These are phyloP conservation scores for Sugiyamaella novakii DNA, from an alignment of 1,139 yeast species.

Conservation along the genomic window DNA sequence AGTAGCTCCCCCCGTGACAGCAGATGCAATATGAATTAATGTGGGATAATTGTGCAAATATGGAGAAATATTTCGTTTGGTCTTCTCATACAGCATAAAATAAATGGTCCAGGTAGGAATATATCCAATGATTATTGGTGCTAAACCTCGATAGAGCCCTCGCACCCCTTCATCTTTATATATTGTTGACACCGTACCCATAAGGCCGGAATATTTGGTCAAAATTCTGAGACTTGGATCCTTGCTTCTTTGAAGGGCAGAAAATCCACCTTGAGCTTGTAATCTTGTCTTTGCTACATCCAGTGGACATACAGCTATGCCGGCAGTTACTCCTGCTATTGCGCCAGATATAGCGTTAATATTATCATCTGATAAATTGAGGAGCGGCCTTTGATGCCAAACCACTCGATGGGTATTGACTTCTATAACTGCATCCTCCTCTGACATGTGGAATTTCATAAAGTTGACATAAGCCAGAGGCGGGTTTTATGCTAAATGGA, in stretches of 20 bases:
- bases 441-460: slow-evolving; percentile 11
- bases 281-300: slow-evolving; percentile 93
- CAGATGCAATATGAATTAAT: slow-evolving; percentile 70
- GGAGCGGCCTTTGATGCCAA: slow-evolving; percentile 13
- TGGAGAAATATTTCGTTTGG: slow-evolving; percentile 49
- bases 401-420: slow-evolving; percentile 17
- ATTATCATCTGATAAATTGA: slow-evolving; percentile 37
- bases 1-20: slow-evolving; percentile 85
- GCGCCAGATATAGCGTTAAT: slow-evolving; percentile 81
- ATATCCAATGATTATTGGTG: slow-evolving; percentile 89
- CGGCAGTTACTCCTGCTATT: slow-evolving; percentile 85
- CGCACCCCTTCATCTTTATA: slow-evolving; percentile 72
- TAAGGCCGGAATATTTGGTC: slow-evolving; percentile 56
- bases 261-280: slow-evolving; percentile 85
- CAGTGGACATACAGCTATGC: slow-evolving; percentile 87
- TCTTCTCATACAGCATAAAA: slow-evolving; percentile 82
- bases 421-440: slow-evolving; percentile 17
- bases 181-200: slow-evolving; percentile 64
- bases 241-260: slow-evolving; percentile 20
- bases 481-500: not conserved
- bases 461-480: slow-evolving; percentile 5
- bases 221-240: slow-evolving; percentile 22
- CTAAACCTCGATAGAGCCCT: slow-evolving; percentile 88
- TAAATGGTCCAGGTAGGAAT: slow-evolving; percentile 98
- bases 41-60: slow-evolving; percentile 45